Evolutionary conservation across 176 grass and related monocot species (phyloP).

Genomic region (Stipa capillata): DNA sequence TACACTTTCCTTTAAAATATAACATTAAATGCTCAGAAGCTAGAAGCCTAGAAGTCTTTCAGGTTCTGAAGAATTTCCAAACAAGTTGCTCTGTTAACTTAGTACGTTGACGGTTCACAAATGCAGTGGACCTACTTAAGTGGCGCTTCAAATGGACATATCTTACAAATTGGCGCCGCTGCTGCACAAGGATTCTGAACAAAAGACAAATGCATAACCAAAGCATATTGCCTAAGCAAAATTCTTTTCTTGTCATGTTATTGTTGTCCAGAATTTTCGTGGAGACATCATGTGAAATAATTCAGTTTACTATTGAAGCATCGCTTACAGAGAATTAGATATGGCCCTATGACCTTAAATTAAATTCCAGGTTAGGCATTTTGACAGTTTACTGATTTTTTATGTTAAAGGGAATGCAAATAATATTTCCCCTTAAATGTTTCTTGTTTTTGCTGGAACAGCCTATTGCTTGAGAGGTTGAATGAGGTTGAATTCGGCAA

Average conservation of each 20-base stretch:
- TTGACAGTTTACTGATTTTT: not conserved
- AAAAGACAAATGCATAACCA: not conserved
- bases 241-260: not conserved
- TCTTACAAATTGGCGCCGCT: not conserved
- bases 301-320: not conserved
- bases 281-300: not conserved
- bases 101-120: not conserved
- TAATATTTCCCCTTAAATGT: not conserved
- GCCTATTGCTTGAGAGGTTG: not conserved
- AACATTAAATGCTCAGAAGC: not conserved
- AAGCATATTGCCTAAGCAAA: not conserved
- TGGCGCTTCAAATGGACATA: not conserved
- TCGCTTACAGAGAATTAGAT: not conserved
- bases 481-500: not conserved
- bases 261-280: not conserved
- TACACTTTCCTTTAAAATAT: not conserved
- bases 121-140: not conserved
- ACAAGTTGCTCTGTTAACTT: not conserved
- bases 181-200: not conserved
- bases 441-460: not conserved
- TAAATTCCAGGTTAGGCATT: not conserved
- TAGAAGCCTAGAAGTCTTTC: not conserved
- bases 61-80: not conserved
- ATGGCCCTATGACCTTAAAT: not conserved
- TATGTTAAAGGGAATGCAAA: not conserved